A percentile compares a stretch with the other conserved stretches of the same genome.
These are phyloP conservation scores for Naganishia randhawae DNA, from an alignment of 768 basidiomycete species.

Conservation along the genomic window DNA sequence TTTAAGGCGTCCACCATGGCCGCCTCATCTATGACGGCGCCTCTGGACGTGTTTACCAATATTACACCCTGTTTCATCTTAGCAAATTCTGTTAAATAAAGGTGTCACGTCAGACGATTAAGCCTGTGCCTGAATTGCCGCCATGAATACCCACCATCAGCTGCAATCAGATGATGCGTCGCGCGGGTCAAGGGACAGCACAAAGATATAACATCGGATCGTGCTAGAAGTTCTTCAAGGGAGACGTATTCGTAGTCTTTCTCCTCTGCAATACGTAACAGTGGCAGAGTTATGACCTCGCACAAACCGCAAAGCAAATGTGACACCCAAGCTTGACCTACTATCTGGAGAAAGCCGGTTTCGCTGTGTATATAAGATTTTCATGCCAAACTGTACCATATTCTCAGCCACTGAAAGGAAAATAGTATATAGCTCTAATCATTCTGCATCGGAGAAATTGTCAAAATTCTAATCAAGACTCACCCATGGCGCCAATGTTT, in stretches of 20 bases:
- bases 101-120: not conserved
- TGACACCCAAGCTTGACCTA: constrained; percentile 53
- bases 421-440: no score
- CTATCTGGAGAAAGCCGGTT: constrained; percentile 58
- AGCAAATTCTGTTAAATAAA: constrained; percentile 74
- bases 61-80: constrained; percentile 71
- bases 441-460: constrained; percentile 50
- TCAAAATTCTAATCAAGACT: no score
- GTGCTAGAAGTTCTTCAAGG: constrained; percentile 61
- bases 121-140: not conserved
- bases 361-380: constrained; percentile 68
- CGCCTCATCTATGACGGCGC: constrained; percentile 81
- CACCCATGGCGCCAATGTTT: constrained; percentile 56
- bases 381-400: constrained; percentile 64
- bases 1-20: constrained; percentile 80
- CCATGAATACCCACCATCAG: not conserved
- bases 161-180: constrained; percentile 52
- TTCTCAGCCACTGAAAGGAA: constrained; percentile 5
- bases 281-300: no score
- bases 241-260: constrained; percentile 64
- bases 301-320: no score
- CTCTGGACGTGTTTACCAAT: constrained; percentile 84
- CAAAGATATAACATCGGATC: constrained; percentile 77
- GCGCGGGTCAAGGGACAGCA: constrained; percentile 74
- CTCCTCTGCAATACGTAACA: not conserved